phyloP scores from a whole-genome alignment of 176 grass and related monocot species.

The Triticum turgidum region DNA sequence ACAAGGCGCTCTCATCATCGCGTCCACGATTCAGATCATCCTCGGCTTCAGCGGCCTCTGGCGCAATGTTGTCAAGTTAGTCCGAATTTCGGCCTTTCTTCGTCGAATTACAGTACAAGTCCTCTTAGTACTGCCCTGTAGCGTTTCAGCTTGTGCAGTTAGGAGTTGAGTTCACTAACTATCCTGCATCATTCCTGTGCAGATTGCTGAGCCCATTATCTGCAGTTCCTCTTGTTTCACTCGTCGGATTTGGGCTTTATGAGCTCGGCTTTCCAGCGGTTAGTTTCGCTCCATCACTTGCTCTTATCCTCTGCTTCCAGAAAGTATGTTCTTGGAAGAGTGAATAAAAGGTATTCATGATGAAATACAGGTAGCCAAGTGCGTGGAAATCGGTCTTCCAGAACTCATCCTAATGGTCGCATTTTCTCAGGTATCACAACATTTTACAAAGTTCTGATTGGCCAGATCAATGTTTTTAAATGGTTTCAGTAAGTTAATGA shows the following conservation, averaged over 20 bases:
- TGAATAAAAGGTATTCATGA: background rate
- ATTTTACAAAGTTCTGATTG: background rate
- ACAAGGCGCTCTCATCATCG: constrained; percentile 81
- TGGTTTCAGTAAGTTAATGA: background rate
- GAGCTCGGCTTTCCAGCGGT: constrained; percentile 98
- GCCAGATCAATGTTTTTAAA: background rate
- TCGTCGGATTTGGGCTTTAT: constrained; percentile 93
- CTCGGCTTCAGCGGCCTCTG: constrained; percentile 98
- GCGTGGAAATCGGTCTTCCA: constrained; percentile 90
- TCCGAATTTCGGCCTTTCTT: background rate
- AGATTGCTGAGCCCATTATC: constrained; percentile 83
- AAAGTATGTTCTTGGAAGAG: background rate
- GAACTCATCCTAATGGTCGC: constrained; percentile 64
- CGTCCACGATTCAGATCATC: constrained; percentile 88
- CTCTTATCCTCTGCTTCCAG: background rate
- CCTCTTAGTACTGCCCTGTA: background rate
- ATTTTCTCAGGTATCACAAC: constrained; percentile 68
- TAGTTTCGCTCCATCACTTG: constrained; percentile 25
- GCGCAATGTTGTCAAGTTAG: constrained; percentile 83
- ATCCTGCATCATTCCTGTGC: background rate
- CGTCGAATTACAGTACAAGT: background rate
- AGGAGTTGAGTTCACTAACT: background rate
- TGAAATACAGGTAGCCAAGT: constrained; percentile 79
- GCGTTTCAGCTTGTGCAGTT: background rate
- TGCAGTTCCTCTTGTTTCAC: constrained; percentile 77